Base-by-base conservation (phyloP, 352 stramenopile species). In the Saprolegnia parasitica region DNA sequence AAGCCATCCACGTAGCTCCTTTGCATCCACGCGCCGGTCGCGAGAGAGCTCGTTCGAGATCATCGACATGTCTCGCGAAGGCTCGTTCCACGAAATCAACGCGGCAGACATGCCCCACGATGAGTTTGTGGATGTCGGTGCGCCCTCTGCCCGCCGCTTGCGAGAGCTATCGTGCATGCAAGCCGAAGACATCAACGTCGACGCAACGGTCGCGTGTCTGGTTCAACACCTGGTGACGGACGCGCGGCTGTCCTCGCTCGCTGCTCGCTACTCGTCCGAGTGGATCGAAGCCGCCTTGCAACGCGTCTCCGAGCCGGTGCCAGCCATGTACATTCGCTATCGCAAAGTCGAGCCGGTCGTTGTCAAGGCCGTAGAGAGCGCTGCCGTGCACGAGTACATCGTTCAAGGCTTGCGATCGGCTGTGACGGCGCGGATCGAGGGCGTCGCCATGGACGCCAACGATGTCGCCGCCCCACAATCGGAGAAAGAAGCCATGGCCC, bases 31-130 rank as follows among this genome's bases (percentile, higher is more conserved):
- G 16, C 9, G 24, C 3, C 60, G 60, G 52, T 70, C 63, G 35
- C 49, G 63, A 5, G 47, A 70, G n/a, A 52, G 50, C 24, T 70
- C 63, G 46, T 70, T 70, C 23, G 63, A 70, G 3, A 23, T 46
- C 18, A 56, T 67, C 23, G 35, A 67, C 6, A 21, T 54, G 23
- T 67, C 60, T 8, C 10, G 60, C 40, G 24, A 67, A 20, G 60
- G 60, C 9, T 67, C 60, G 11, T 70, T 70, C 18, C 21, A 57
- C 39, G 63, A 70, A 16, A 29, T 61, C 9, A 15, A 16, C 16
- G 15, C 23, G 20, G 10, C 15, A 21, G 63, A 70, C 21, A 21
- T 39, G 5, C 16, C 42, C 8, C 45, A 5, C 11, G 61, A 68
- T 13, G 20, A 58, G 15, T 68, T 70, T 62, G 46, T 70, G 20